Evolutionary conservation across 2,329 filamentous ascomycete genomes (phyloP).

Genomic region (Colletotrichum gloeosporioides): DNA sequence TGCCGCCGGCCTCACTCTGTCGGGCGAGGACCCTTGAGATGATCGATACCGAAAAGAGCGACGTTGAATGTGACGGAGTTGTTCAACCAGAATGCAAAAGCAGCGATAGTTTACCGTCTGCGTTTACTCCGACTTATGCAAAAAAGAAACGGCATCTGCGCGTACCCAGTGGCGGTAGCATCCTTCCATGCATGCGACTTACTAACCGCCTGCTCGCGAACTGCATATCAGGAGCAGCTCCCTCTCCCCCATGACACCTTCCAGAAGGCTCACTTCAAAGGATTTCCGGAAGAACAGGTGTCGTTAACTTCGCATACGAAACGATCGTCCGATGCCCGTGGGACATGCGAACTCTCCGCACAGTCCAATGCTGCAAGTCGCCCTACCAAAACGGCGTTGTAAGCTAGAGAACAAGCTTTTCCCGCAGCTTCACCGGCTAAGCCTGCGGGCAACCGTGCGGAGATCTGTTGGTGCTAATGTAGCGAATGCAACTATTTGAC

Average conservation of each 20-base stretch:
- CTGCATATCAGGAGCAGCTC: background rate
- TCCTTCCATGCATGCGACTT: background rate
- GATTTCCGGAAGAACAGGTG: constrained; percentile 11
- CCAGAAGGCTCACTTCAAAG: background rate
- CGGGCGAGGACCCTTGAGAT: background rate
- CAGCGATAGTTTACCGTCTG: background rate
- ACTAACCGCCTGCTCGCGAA: background rate
- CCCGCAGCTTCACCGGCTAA: background rate
- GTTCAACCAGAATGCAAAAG: background rate
- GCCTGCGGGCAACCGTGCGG: constrained; percentile 1
- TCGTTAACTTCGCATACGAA: constrained; percentile 14
- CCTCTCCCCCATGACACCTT: background rate
- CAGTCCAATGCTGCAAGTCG: background rate
- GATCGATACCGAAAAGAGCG: background rate
- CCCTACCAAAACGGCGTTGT: background rate
- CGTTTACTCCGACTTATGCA: background rate
- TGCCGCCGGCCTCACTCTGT: background rate
- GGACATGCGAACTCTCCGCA: background rate
- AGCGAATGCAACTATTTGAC: background rate
- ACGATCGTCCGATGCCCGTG: constrained; percentile 17
- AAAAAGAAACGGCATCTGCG: background rate
- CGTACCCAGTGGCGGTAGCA: background rate
- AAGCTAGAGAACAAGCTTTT: background rate
- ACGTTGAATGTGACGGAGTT: background rate
- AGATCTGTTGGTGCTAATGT: background rate